Conservation (phyloP, 805 yeast species). For the Saccharomycopsis fermentans region DNA sequence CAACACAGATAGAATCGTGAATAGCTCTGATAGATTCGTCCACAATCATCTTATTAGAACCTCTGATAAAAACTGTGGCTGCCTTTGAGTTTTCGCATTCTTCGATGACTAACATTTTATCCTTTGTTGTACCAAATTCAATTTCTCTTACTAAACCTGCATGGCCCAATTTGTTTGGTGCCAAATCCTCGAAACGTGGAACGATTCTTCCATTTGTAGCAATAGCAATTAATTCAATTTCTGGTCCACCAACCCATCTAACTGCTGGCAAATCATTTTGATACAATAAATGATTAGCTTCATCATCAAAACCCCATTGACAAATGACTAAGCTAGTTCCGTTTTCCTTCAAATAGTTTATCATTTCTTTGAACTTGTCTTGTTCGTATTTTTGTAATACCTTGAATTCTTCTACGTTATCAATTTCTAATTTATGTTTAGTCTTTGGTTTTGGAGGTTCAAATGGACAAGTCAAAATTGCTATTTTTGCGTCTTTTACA, state of each 20-base stretch:
- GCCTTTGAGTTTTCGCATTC: conserved; percentile 90
- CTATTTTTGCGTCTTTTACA: conserved; percentile 66
- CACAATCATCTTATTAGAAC: conserved; percentile 94
- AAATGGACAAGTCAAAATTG: conserved; percentile 95
- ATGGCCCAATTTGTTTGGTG: conserved; percentile 70
- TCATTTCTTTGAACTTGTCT: conserved; percentile 85
- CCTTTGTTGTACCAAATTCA: conserved; percentile 92
- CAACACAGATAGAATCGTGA: conserved; percentile 95
- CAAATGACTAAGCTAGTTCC: conserved; percentile 95
- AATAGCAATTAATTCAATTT: conserved; percentile 89
- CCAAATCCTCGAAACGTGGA: conserved; percentile 89
- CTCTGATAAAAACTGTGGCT: conserved; percentile 91
- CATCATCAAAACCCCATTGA: conserved; percentile 92
- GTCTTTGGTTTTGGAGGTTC: conserved; percentile 99
- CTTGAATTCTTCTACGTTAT: conserved; percentile 92
- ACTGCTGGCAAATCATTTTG: conserved; percentile 90
- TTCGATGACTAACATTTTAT: conserved; percentile 91
- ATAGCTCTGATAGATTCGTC: conserved; percentile 95
- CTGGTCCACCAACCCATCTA: conserved; percentile 95
- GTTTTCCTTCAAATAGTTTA: conserved; percentile 67
- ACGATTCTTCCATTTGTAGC: conserved; percentile 97
- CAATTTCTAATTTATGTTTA: conserved; percentile 95
- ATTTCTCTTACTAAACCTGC: conserved; percentile 82
- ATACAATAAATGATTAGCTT: conserved; percentile 65
- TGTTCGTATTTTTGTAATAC: conserved; percentile 88